These are phyloP conservation scores for Coccomyxa subellipsoidea DNA, from an alignment of 163 green algal species.

Conservation along the genomic window DNA sequence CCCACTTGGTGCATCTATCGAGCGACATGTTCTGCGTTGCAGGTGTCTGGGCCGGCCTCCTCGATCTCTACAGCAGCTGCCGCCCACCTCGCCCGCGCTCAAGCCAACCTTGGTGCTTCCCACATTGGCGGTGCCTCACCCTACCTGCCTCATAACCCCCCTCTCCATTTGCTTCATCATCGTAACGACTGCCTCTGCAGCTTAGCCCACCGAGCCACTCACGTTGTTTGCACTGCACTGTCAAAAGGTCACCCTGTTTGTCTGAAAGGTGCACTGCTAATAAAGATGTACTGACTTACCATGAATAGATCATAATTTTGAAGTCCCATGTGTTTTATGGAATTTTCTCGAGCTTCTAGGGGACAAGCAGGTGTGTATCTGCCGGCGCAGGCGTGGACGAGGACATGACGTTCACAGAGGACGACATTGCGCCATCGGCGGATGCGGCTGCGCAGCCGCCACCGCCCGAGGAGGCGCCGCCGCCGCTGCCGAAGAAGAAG, in stretches of 20 bases:
- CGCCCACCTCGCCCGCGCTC: constrained; percentile 15
- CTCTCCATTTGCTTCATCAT: no score
- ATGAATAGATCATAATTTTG: no score
- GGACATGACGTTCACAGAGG: constrained; percentile 44
- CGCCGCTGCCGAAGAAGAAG: background rate
- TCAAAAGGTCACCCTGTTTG: no score
- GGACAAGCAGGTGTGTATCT: no score
- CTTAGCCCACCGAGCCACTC: no score
- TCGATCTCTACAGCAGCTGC: constrained; percentile 13
- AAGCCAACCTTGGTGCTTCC: background rate
- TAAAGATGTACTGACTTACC: no score
- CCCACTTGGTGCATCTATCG: background rate
- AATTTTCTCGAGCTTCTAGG: no score
- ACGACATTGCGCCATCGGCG: constrained; percentile 24
- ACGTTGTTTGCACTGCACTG: no score
- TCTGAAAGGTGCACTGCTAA: no score
- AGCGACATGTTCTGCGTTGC: background rate
- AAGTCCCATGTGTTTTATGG: no score
- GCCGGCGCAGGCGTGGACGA: background rate
- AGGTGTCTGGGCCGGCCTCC: background rate
- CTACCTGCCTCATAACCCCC: no score
- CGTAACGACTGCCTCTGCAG: no score
- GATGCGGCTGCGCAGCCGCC: background rate
- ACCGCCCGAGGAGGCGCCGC: background rate
- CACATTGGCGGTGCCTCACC: background rate